Evolutionary conservation across 2,329 filamentous ascomycete genomes (phyloP).

Genomic region (Claviceps spartinae): DNA sequence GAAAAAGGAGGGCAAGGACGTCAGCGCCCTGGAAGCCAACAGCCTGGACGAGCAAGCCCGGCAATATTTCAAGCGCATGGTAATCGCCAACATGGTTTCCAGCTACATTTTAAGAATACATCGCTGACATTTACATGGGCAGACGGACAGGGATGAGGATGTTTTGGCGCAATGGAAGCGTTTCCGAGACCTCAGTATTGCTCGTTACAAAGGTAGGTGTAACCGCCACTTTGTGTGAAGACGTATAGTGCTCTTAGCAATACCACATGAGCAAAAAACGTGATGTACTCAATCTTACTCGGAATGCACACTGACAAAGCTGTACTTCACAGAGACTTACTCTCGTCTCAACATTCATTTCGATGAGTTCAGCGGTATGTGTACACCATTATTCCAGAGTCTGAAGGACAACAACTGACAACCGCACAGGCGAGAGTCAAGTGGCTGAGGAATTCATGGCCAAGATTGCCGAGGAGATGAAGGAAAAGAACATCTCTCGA

Average conservation of each 20-base stretch:
- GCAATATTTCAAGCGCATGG: slow-evolving; percentile 56
- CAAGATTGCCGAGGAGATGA: slow-evolving; percentile 45
- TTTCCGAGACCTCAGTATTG: slow-evolving; percentile 54
- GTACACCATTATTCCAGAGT: neutral
- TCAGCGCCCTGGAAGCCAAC: slow-evolving; percentile 33
- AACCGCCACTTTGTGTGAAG: neutral
- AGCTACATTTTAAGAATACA: too few relatives aligned
- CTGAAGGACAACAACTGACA: neutral
- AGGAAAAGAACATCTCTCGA: slow-evolving; percentile 50
- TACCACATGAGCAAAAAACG: neutral
- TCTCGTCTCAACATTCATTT: slow-evolving; percentile 58
- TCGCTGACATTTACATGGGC: neutral
- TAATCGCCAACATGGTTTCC: slow-evolving; percentile 2
- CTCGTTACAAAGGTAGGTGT: slow-evolving; percentile 39
- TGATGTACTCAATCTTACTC: neutral
- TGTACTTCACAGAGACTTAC: slow-evolving; percentile 37
- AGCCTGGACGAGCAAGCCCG: slow-evolving; percentile 63
- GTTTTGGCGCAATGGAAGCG: slow-evolving; percentile 50
- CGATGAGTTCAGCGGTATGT: slow-evolving; percentile 42
- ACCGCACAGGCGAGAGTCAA: slow-evolving; percentile 54
- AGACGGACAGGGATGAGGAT: slow-evolving; percentile 47
- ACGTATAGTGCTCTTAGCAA: neutral
- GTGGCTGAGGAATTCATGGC: slow-evolving; percentile 55
- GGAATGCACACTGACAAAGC: neutral
- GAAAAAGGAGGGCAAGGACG: slow-evolving; percentile 39